Evolutionary conservation across 2,329 filamentous ascomycete species (phyloP).

Genomic region (Phialocephala subalpina): DNA sequence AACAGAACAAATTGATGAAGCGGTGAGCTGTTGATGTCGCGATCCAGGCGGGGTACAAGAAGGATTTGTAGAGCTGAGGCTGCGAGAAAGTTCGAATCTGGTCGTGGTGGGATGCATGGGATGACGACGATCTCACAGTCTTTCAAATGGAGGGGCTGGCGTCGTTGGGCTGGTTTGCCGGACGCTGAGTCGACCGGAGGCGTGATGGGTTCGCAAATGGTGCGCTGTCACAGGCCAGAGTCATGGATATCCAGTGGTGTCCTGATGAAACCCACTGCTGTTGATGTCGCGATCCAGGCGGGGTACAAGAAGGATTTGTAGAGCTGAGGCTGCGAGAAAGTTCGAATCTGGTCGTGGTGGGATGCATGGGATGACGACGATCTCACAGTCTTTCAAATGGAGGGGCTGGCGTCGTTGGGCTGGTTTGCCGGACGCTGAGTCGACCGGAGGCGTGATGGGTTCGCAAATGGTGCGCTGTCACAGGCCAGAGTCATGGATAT

Average conservation of each 20-base stretch:
- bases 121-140: conserved; percentile 31
- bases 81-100: conserved; percentile 17
- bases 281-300: conserved; percentile 3
- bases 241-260: conserved; percentile 14
- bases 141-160: conserved; percentile 19
- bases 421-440: conserved; percentile 5
- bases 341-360: conserved; percentile 15
- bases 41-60: conserved; percentile 11
- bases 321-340: conserved; percentile 26
- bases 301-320: conserved; percentile 21
- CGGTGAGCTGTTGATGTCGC: conserved; percentile 10
- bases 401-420: conserved; percentile 16
- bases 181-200: not conserved
- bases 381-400: conserved; percentile 17
- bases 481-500: conserved; percentile 26
- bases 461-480: conserved; percentile 36
- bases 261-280: conserved; percentile 26
- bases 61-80: conserved; percentile 28
- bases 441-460: conserved; percentile 19
- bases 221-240: conserved; percentile 34
- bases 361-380: conserved; percentile 36
- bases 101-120: conserved; percentile 24
- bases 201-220: conserved; percentile 25
- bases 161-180: conserved; percentile 11
- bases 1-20: conserved; percentile 5